Conservation (phyloP, 2,329 filamentous ascomycete genomes). For the Cercospora zeae-maydis region DNA sequence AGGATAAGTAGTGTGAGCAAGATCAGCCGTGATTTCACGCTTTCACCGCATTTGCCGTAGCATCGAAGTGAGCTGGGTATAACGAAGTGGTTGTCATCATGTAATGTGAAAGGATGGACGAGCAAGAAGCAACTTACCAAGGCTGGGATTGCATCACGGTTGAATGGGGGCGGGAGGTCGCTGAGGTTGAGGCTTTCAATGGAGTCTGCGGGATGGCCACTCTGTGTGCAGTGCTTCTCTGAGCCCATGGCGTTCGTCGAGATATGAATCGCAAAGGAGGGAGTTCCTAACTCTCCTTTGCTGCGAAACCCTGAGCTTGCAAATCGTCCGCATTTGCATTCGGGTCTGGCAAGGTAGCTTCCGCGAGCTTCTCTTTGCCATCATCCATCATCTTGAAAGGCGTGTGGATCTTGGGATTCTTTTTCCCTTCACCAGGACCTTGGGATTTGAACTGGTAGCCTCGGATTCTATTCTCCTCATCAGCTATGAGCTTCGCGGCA, state of each 20-base stretch:
- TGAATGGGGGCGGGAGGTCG: not conserved
- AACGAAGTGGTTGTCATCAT: constrained; percentile 11
- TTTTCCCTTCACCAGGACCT: constrained; percentile 62
- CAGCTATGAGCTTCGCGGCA: constrained; percentile 13
- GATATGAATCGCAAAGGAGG: not conserved
- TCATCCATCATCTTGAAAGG: constrained; percentile 61
- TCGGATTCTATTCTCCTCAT: constrained; percentile 51
- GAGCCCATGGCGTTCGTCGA: not conserved
- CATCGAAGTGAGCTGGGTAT: constrained; percentile 15
- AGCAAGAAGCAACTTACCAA: not conserved
- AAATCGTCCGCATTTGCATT: constrained; percentile 52
- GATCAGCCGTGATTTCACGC: constrained; percentile 11
- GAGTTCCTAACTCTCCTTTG: constrained; percentile 22
- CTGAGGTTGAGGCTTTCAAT: not conserved
- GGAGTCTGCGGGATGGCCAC: not conserved
- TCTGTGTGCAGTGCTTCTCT: not conserved
- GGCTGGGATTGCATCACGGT: not conserved
- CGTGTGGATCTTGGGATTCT: constrained; percentile 67
- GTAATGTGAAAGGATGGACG: not conserved
- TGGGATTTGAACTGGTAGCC: constrained; percentile 79
- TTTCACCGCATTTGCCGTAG: constrained; percentile 14
- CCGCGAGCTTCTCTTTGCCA: constrained; percentile 45
- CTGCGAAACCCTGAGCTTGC: constrained; percentile 41
- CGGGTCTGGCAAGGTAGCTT: constrained; percentile 46
- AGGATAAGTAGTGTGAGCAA: not conserved